phyloP scores from a whole-genome alignment of 352 stramenopile genomes.

The Phytophthora chlamydospora region DNA sequence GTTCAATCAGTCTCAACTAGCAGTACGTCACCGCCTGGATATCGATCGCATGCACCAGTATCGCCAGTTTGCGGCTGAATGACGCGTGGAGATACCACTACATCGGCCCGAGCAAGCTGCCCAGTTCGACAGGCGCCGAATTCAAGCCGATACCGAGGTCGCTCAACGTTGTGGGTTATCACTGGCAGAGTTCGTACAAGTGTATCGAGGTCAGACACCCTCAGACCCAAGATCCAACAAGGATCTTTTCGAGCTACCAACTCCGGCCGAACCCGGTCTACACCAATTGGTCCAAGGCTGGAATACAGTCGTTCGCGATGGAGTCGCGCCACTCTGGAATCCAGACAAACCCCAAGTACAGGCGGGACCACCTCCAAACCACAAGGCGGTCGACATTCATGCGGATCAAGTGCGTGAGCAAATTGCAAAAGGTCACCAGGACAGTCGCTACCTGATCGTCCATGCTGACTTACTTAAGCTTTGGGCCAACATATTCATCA shows the following conservation, averaged over 20 bases:
- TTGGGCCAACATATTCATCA: constrained; percentile 6
- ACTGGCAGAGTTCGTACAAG: constrained; percentile 1
- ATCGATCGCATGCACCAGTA: neutral
- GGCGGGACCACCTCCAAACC: neutral
- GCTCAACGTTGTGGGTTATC: neutral
- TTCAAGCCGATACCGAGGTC: neutral
- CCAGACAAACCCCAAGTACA: neutral
- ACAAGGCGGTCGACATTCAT: neutral
- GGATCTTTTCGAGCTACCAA: constrained; percentile 8
- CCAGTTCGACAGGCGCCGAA: neutral
- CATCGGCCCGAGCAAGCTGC: neutral
- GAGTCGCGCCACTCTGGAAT: neutral
- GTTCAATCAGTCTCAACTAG: no score
- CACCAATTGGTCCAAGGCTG: neutral
- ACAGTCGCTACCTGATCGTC: constrained; percentile 10
- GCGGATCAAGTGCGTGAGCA: constrained; percentile 5
- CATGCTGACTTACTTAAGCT: constrained; percentile 1
- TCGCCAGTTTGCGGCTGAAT: neutral
- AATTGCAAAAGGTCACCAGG: neutral
- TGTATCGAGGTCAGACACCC: constrained; percentile 2
- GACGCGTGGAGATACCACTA: neutral
- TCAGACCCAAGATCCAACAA: constrained; percentile 9
- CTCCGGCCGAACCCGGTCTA: neutral
- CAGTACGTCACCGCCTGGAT: no score
- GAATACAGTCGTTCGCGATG: constrained; percentile 8